Conservation (phyloP, 331 rosid genomes). For the Quercus phellos region DNA sequence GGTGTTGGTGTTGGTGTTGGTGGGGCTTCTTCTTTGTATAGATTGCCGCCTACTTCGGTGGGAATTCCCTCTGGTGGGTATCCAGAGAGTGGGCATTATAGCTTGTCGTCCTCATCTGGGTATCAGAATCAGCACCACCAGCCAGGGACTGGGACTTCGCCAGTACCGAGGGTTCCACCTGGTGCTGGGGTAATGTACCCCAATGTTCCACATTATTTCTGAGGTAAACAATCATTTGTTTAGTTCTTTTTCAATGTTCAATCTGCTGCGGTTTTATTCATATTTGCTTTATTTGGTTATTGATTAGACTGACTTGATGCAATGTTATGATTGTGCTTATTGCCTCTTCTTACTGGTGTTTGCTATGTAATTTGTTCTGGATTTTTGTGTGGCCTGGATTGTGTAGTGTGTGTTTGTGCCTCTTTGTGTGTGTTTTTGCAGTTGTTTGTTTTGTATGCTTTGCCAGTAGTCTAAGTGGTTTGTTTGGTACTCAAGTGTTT, state of each 20-base stretch:
- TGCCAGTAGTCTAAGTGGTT: not conserved
- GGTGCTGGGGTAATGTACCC: slow-evolving; percentile 86
- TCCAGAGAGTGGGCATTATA: slow-evolving; percentile 68
- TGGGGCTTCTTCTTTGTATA: slow-evolving; percentile 40
- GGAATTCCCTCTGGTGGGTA: slow-evolving; percentile 73
- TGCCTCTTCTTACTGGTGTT: not conserved
- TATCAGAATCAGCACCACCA: slow-evolving; percentile 79
- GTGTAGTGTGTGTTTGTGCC: not conserved
- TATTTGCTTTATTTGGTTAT: not conserved
- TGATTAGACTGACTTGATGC: not conserved
- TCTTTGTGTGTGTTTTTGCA: not conserved
- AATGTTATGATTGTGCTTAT: not conserved
- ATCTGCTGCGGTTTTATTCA: not conserved
- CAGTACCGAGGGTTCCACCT: slow-evolving; percentile 73
- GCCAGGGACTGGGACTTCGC: slow-evolving; percentile 57
- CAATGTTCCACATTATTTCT: slow-evolving; percentile 74
- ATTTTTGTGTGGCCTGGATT: not conserved
- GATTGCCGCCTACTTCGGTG: slow-evolving; percentile 61
- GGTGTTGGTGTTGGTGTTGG: slow-evolving; percentile 36
- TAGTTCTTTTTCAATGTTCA: not conserved
- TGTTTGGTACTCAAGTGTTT: not conserved
- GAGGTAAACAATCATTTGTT: slow-evolving; percentile 45
- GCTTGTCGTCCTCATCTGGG: slow-evolving; percentile 48
- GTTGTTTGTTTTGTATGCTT: not conserved
- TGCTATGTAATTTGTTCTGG: not conserved